Evolutionary conservation across 331 rosid genomes (phyloP), one percentile per base, ranked within the genome.

Genomic region (Quercus lobata): DNA sequence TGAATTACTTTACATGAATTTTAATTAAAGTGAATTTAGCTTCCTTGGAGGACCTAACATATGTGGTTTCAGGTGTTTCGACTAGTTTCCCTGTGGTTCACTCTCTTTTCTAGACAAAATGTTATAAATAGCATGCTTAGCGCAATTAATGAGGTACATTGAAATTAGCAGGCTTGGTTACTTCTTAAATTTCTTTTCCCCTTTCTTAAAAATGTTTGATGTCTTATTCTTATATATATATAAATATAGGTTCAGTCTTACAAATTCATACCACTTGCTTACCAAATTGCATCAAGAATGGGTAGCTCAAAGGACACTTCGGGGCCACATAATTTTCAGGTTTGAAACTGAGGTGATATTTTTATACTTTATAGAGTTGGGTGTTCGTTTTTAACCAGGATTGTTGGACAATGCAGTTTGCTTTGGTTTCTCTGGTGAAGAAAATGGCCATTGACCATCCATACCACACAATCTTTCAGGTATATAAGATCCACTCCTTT

Each of bases 201-300:
- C 49, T 41, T 41, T 41, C 16, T 24, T 72, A 14, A 37, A 29
- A 78, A 54, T 19, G 25, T 71, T 24, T 65, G 55, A 9, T 78
- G 41, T 52, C 37, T 71, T 68, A 54, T 65, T 85, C 71, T 58
- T 81, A 81, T 82, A 63, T 81, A 82, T 74, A 58, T 74, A 32
- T 78, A 41, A 41, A 9, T 79, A 57, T 83, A 94, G 98, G 97
- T 92, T 84, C 98, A 94, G 74, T 94, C 98, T 72, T 92, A 85
- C 88, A 94, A 94, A 84, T 92, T 94, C 80, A 82, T 94, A 78
- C 97, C 97, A 63, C 75, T 94, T 71, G 96, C 86, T 21, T 94
- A 94, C 87, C 98, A 94, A 86, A 91, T 94, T 86, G 98, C 98
- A 76, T 94, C 98, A 18, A 91, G 98, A 90, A 88, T 94, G 97